A percentile compares a stretch with the other conserved stretches of the same genome.
These are phyloP conservation scores for Rosa lucieae DNA, from an alignment of 306 rosid species.

Conservation along the genomic window DNA sequence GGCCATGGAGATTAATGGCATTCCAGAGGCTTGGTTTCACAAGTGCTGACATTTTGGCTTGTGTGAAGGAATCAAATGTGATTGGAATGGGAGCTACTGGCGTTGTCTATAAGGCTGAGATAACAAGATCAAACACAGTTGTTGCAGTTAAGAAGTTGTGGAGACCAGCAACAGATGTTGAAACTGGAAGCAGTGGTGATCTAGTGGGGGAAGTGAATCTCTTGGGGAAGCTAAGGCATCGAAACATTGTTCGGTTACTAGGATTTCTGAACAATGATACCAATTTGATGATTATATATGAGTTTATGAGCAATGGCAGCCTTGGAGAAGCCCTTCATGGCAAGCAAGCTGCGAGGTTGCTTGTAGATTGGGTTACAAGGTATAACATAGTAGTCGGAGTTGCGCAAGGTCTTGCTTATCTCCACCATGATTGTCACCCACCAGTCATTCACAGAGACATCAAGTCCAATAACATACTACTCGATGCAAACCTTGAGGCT, in stretches of 20 bases:
- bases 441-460: constrained; percentile 88
- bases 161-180: constrained; percentile 72
- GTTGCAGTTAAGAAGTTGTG: constrained; percentile 90
- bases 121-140: constrained; percentile 57
- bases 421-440: constrained; percentile 93
- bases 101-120: constrained; percentile 82
- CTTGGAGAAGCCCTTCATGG: constrained; percentile 94
- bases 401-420: constrained; percentile 92
- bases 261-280: constrained; percentile 77
- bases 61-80: constrained; percentile 83
- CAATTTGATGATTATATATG: constrained; percentile 84
- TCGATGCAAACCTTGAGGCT: constrained; percentile 85
- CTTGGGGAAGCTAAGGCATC: constrained; percentile 82
- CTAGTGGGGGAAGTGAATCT: constrained; percentile 91
- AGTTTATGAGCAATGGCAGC: constrained; percentile 82
- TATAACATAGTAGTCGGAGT: constrained; percentile 91
- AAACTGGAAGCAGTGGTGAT: constrained; percentile 69
- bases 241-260: constrained; percentile 81
- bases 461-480: constrained; percentile 86
- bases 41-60: constrained; percentile 72
- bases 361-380: constrained; percentile 89
- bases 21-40: constrained; percentile 87
- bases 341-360: constrained; percentile 55
- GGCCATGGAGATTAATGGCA: constrained; percentile 97
- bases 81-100: constrained; percentile 94